Evolutionary conservation across 805 yeast species (phyloP).

Genomic region (Barnettozyma vustinii): DNA sequence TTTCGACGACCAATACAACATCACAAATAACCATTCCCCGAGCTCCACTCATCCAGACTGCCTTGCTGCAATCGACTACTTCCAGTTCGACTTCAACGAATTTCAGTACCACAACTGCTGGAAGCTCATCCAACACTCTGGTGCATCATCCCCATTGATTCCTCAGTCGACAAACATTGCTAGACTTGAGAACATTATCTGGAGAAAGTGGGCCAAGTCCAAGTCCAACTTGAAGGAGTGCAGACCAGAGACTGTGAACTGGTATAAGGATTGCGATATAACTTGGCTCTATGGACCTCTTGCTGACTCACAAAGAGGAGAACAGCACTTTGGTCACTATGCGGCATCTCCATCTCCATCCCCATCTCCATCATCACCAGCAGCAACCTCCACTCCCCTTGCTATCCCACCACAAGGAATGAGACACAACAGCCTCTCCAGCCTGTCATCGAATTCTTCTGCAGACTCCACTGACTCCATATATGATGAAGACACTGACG

Average conservation of each 20-base stretch:
- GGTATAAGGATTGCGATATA: slow-evolving; percentile 93
- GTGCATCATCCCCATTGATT: slow-evolving; percentile 24
- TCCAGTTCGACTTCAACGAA: slow-evolving; percentile 32
- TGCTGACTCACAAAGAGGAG: slow-evolving; percentile 10
- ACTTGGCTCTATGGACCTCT: slow-evolving; percentile 94
- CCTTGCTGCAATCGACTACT: slow-evolving; percentile 34
- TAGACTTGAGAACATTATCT: slow-evolving; percentile 75
- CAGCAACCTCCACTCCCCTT: neutral
- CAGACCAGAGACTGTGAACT: slow-evolving; percentile 80
- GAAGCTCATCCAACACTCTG: slow-evolving; percentile 33
- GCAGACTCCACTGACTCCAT: neutral
- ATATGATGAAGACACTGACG: slow-evolving; percentile 1
- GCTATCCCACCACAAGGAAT: neutral
- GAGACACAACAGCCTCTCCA: slow-evolving; percentile 10
- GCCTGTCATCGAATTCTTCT: slow-evolving; percentile 4
- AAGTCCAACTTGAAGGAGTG: slow-evolving; percentile 53
- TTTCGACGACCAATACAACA: slow-evolving; percentile 23
- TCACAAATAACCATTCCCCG: slow-evolving; percentile 13
- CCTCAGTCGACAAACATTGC: slow-evolving; percentile 31
- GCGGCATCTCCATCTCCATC: neutral
- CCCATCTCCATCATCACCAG: neutral
- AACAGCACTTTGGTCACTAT: slow-evolving; percentile 11
- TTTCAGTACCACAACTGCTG: slow-evolving; percentile 35
- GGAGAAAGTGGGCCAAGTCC: slow-evolving; percentile 95
- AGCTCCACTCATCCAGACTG: slow-evolving; percentile 4